Evolutionary conservation across 176 grass and related monocot species (phyloP).

Genomic region (Coix lacrymajobi): DNA sequence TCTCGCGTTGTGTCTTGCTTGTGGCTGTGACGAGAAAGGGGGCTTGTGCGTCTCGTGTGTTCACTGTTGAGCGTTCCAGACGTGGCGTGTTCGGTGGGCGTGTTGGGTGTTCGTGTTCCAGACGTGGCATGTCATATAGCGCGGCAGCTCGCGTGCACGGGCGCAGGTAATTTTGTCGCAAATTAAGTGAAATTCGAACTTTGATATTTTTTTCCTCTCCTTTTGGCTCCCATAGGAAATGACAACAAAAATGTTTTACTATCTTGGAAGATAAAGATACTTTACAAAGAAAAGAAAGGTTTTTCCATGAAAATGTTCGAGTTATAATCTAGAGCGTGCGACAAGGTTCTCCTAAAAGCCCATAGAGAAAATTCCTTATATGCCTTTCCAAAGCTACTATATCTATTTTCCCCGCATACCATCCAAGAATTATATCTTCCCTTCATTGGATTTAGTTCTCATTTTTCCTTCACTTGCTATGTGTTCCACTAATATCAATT

Average conservation of each 20-base stretch:
- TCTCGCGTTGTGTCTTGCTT: neutral
- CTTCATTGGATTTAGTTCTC: neutral
- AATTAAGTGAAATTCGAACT: neutral
- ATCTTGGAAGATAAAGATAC: neutral
- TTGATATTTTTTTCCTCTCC: neutral
- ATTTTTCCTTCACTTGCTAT: neutral
- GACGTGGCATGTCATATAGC: no score
- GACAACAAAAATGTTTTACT: neutral
- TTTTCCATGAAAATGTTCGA: neutral
- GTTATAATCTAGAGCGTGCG: neutral
- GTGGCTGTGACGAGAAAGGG: neutral
- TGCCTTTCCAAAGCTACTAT: no score
- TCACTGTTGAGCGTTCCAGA: neutral
- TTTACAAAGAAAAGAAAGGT: neutral
- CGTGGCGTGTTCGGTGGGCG: no score
- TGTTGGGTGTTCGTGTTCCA: no score
- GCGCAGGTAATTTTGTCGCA: neutral
- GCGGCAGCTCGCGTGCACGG: neutral
- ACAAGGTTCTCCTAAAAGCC: no score
- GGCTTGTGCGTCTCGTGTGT: neutral
- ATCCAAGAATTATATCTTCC: neutral
- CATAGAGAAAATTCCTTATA: no score
- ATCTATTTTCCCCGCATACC: neutral
- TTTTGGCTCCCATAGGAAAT: neutral
- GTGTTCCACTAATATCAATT: neutral